Percentiles rank a stretch among this genome's conserved stretches.
These are phyloP conservation scores for Aspergillus bombycis DNA, from an alignment of 2,329 filamentous ascomycete genomes.

Conservation along the genomic window DNA sequence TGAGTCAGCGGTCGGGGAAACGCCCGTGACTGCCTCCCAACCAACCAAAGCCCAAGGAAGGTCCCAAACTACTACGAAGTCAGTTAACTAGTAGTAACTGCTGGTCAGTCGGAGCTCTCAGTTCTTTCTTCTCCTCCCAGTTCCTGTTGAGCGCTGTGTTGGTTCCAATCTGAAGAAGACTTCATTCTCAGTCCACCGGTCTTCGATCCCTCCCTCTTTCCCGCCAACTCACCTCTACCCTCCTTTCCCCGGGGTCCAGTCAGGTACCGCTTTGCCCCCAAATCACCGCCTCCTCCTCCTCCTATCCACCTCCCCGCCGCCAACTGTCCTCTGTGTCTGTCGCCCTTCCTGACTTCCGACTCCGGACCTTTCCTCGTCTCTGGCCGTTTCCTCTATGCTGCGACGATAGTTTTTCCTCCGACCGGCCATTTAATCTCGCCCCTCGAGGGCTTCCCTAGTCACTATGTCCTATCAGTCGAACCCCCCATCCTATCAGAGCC, in stretches of 20 bases:
- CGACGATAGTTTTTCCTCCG: slow-evolving; percentile 20
- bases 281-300: slow-evolving; percentile 18
- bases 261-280: slow-evolving; percentile 19
- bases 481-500: slow-evolving; percentile 32
- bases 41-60: background rate
- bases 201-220: background rate
- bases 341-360: slow-evolving; percentile 6
- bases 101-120: background rate
- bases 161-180: background rate
- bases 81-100: background rate
- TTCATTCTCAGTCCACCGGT: background rate
- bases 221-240: slow-evolving; percentile 4
- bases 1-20: slow-evolving; percentile 2
- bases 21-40: background rate
- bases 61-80: background rate
- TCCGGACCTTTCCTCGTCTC: background rate
- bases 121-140: background rate
- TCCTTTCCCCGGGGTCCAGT: slow-evolving; percentile 12
- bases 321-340: slow-evolving; percentile 25
- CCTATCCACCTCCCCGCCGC: slow-evolving; percentile 23
- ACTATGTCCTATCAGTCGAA: slow-evolving; percentile 38
- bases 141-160: background rate
- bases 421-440: slow-evolving; percentile 22
- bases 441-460: slow-evolving; percentile 28
- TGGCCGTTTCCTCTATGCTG: slow-evolving; percentile 25